These are phyloP conservation scores for Neurospora terricola DNA, from an alignment of 495 filamentous ascomycete genomes.

Conservation along the genomic window DNA sequence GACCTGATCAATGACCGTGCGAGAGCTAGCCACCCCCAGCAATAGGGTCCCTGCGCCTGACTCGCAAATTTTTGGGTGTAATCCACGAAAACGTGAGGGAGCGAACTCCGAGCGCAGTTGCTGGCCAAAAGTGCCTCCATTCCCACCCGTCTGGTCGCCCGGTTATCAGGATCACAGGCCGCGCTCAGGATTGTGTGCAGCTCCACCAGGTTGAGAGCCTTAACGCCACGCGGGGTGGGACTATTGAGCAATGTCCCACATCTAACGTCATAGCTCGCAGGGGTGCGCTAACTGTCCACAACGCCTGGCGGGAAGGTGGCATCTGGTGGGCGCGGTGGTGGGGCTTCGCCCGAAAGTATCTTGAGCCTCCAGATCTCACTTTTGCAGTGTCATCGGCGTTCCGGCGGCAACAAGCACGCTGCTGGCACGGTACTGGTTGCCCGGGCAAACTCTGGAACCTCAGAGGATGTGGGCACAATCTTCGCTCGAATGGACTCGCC, in stretches of 20 bases:
- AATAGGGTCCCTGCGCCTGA: not conserved
- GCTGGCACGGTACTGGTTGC: not conserved
- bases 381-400: slow-evolving; percentile 14
- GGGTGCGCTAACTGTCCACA: not conserved
- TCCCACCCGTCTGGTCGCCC: not conserved
- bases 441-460: not conserved
- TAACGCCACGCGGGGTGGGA: slow-evolving; percentile 1
- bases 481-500: not conserved
- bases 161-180: not conserved
- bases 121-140: not conserved
- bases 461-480: not conserved
- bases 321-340: not conserved
- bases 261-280: slow-evolving; percentile 8
- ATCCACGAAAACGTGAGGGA: not conserved
- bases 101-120: not conserved
- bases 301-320: not conserved
- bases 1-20: not conserved
- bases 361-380: slow-evolving; percentile 10
- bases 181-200: not conserved
- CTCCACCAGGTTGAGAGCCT: not conserved
- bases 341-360: not conserved
- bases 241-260: not conserved
- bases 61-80: not conserved
- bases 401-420: not conserved
- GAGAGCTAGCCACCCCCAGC: not conserved